Evolutionary conservation across 805 yeast genomes (phyloP).

Genomic region (Debaryomyces maramus): DNA sequence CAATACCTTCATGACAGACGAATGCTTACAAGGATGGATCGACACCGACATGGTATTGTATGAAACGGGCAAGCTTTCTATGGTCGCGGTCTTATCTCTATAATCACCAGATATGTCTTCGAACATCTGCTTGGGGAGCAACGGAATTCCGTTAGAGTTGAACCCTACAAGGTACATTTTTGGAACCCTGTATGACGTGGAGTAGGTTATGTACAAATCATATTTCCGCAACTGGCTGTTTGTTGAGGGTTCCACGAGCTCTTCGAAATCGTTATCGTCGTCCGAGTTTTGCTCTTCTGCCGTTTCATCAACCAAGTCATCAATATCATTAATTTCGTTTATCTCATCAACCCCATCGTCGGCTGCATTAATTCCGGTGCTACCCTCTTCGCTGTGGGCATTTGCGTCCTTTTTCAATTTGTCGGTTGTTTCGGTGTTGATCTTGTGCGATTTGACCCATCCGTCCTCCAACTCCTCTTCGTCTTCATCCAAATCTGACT

Average conservation of each 20-base stretch:
- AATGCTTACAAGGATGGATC: slow-evolving; percentile 95
- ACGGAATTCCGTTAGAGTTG: slow-evolving; percentile 78
- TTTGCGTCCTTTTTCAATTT: background rate
- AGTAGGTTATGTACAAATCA: slow-evolving; percentile 87
- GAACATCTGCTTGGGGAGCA: slow-evolving; percentile 87
- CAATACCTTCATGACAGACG: slow-evolving; percentile 88
- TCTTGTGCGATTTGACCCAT: slow-evolving; percentile 47
- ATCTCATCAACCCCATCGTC: slow-evolving; percentile 30
- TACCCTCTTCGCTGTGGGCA: slow-evolving; percentile 9
- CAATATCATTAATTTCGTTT: slow-evolving; percentile 42
- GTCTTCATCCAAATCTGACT: slow-evolving; percentile 34
- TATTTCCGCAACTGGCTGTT: slow-evolving; percentile 61
- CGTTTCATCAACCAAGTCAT: slow-evolving; percentile 46
- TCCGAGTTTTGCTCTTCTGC: slow-evolving; percentile 37
- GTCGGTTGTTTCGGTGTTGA: slow-evolving; percentile 9
- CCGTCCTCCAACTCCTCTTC: slow-evolving; percentile 52
- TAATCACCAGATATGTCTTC: slow-evolving; percentile 92
- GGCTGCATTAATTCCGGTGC: slow-evolving; percentile 14
- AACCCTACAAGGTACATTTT: slow-evolving; percentile 90
- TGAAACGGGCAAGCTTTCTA: slow-evolving; percentile 86
- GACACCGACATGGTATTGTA: slow-evolving; percentile 77
- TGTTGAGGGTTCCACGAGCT: slow-evolving; percentile 26
- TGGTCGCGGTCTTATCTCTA: slow-evolving; percentile 93
- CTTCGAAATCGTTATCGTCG: slow-evolving; percentile 34
- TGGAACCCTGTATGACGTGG: slow-evolving; percentile 94